Base-by-base conservation (phyloP, 2,329 filamentous ascomycete species). In the Zymoseptoria crescenta region DNA sequence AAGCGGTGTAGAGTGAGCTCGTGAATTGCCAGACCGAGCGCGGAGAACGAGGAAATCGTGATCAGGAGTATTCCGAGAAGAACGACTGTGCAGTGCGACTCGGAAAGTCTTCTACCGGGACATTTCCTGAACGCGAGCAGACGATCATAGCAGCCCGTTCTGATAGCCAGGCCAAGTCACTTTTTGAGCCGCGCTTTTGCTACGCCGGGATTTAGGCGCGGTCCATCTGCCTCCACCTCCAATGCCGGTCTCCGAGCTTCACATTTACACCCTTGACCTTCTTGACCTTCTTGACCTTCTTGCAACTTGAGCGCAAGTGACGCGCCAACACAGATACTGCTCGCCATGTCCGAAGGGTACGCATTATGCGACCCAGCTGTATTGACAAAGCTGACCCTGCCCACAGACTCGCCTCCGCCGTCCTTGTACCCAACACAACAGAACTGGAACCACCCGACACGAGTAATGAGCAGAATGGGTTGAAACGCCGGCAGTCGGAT, bases 401-500 rank as follows among this genome's bases (percentile, higher is more conserved):
- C 35, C 35, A 16, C 13, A 45, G 35, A 45, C 35, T 45, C 35
- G 35, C 35, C 35, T 45, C 35, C n/a, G 35, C 35, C 16, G 35
- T 45, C n/a, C 13, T 45, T 45, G 35, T 45, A 45, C 35, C 35
- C n/a, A n/a, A 13, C 16, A n/a, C 35, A 45, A 45, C 35, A 45
- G 35, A 45, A 45, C 16, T 45, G 35, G 35, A 45, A 45, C 13
- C 35, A 45, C 35, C 35, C 35, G 35, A 45, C 35, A 45, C 35
- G 35, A 45, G 35, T 6, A n/a, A 6, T 4, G 16, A 45, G n/a
- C 51, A 52, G 24, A 65, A 65, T 61, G 64, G 62, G 50, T 56
- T 68, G 60, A 71, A 70, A 65, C 64, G 69, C 49, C 61, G 65
- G 20, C 64, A 63, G 27, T 67, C 66, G 29, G 63, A 66, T 20